Percentiles rank a stretch among this genome's conserved stretches.
Conservation (phyloP, 2,329 filamentous ascomycete species). For the Claviceps purpurea region DNA sequence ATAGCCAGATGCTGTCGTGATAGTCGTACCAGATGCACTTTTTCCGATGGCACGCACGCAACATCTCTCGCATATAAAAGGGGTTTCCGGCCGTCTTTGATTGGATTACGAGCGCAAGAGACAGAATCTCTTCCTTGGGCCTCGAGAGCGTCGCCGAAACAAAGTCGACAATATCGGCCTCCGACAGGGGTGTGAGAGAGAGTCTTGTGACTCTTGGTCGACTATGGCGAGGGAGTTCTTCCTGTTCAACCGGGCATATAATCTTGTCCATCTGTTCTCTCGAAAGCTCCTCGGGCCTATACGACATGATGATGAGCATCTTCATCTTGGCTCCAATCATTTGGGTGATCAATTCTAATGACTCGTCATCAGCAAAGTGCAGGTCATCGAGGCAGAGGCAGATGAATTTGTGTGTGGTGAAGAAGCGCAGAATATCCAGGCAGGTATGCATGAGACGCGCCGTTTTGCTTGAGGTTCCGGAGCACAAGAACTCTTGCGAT, state of each 20-base stretch:
- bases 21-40: conserved; percentile 88
- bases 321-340: conserved; percentile 68
- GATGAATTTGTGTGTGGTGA: conserved; percentile 74
- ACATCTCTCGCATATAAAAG: conserved; percentile 84
- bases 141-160: conserved; percentile 72
- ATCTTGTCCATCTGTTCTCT: conserved; percentile 41
- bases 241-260: conserved; percentile 38
- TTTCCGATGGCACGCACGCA: conserved; percentile 74
- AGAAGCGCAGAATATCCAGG: conserved; percentile 68
- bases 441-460: conserved; percentile 79
- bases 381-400: conserved; percentile 82
- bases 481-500: conserved; percentile 47
- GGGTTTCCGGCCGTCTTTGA: conserved; percentile 82
- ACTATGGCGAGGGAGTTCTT: conserved; percentile 32
- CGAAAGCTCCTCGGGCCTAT: conserved; percentile 51
- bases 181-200: conserved; percentile 56
- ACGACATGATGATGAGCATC: conserved; percentile 70
- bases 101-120: conserved; percentile 72
- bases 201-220: conserved; percentile 54
- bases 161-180: conserved; percentile 70
- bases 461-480: conserved; percentile 44
- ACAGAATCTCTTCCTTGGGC: conserved; percentile 55
- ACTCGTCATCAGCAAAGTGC: conserved; percentile 82
- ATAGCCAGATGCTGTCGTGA: conserved; percentile 68
- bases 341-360: conserved; percentile 67